Evolutionary conservation across 257 asterid genomes (phyloP).

Genomic region (Fraxinus quadrangulata): DNA sequence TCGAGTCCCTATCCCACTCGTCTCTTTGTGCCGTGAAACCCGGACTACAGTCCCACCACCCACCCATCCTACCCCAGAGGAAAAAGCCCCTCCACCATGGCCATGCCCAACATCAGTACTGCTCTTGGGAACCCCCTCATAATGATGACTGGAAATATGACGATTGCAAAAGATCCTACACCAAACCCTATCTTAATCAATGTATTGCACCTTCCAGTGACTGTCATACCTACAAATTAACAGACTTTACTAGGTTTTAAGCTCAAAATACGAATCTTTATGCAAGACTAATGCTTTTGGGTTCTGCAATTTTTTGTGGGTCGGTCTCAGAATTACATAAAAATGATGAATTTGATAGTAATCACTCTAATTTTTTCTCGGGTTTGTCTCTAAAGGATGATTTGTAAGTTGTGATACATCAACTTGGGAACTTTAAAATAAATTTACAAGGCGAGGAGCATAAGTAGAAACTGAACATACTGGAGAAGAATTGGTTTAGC

Average conservation of each 20-base stretch:
- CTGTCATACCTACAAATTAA: background rate
- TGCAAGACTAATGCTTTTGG: background rate
- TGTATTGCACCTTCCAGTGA: too few relatives aligned
- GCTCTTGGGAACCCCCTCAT: background rate
- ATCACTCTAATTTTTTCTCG: too few relatives aligned
- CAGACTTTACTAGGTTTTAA: background rate
- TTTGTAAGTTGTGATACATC: too few relatives aligned
- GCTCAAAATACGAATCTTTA: background rate
- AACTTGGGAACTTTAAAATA: too few relatives aligned
- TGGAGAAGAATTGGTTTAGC: too few relatives aligned
- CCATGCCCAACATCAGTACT: too few relatives aligned
- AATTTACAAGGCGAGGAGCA: too few relatives aligned
- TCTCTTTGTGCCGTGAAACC: conserved; percentile 83
- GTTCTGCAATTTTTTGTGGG: background rate
- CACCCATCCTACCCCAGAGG: background rate
- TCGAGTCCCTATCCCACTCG: conserved; percentile 73
- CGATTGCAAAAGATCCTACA: background rate
- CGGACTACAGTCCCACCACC: conserved; percentile 81
- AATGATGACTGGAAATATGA: background rate
- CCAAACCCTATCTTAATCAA: background rate
- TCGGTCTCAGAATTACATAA: background rate
- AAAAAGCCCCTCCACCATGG: too few relatives aligned
- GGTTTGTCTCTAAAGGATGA: too few relatives aligned
- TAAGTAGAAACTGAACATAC: too few relatives aligned
- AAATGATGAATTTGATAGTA: background rate